A percentile compares a stretch with the other conserved stretches of the same genome.
phyloP scores from a whole-genome alignment of 208 protist genomes.

The Leishmania tropica region DNA sequence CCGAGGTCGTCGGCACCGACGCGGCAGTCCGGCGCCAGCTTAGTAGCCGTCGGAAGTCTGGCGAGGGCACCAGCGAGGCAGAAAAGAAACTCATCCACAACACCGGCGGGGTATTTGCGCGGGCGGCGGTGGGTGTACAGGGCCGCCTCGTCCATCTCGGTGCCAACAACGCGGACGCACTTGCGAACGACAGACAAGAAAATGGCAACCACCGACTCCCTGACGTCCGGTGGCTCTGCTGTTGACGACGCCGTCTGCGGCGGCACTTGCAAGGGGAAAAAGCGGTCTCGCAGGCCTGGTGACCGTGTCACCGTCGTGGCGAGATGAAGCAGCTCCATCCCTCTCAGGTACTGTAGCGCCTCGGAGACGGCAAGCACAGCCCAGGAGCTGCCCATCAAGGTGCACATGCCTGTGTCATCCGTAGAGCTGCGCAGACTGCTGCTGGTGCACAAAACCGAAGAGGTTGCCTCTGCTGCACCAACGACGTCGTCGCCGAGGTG shows the following conservation, averaged over 20 bases:
- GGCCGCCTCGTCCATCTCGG: slow-evolving; percentile 55
- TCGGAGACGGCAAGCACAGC: slow-evolving; percentile 37
- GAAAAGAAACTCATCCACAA: slow-evolving; percentile 79
- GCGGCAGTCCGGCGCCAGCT: neutral
- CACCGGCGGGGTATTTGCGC: slow-evolving; percentile 40
- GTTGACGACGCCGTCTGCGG: neutral
- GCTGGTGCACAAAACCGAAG: neutral
- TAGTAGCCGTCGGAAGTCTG: slow-evolving; percentile 7
- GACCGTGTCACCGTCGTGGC: slow-evolving; percentile 50
- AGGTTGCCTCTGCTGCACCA: neutral
- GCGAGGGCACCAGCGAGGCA: slow-evolving; percentile 55
- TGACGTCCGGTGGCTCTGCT: neutral
- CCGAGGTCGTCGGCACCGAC: neutral
- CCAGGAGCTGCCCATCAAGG: slow-evolving; percentile 9
- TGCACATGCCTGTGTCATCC: slow-evolving; percentile 11
- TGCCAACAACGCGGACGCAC: slow-evolving; percentile 64
- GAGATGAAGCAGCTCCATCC: slow-evolving; percentile 73
- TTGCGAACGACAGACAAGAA: slow-evolving; percentile 48
- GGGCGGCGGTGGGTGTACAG: slow-evolving; percentile 55
- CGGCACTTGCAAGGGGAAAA: slow-evolving; percentile 26
- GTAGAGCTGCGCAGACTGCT: neutral
- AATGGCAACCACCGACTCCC: slow-evolving; percentile 19
- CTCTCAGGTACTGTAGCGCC: slow-evolving; percentile 43
- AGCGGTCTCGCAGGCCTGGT: slow-evolving; percentile 35
- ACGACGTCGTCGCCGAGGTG: slow-evolving; percentile 21